Evolutionary conservation across 257 asterid genomes (phyloP), one percentile per base, ranked within the genome.

Genomic region (Anisodus acutangulus): DNA sequence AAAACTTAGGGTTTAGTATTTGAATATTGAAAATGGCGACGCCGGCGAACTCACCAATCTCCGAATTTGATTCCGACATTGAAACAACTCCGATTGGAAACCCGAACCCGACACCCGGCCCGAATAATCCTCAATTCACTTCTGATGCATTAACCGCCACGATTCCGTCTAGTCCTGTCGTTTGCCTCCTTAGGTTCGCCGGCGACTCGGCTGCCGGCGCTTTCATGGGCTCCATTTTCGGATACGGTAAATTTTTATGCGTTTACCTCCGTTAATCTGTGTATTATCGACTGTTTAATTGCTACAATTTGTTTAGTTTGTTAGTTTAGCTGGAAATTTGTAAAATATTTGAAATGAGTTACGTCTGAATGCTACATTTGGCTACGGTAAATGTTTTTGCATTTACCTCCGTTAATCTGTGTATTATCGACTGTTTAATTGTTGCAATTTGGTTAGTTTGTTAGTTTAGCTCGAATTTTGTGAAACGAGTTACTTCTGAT

Each of bases 201-300:
- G 95, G 97, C 0, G 98, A 92, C 82, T 88, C 95, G 47, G 97
- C 92, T 9, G 93, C 88, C 74, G 96, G 98, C 2, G 98, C 93
- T 79, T 67, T 92, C 59, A 91, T 93, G 95, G 98, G 98, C 64
- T 93, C 98, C 82, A 82, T 95, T 86, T 92, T 92, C 31, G 98
- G 98, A 19, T 87, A 90, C 76, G 98, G 98, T 93, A 86, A 41
- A 41, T 4, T 4, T 41, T 41, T 41, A 41, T 41, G 45, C 6
- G 45, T 41, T 41, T 41, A 3, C 6, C 4, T 41, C 45, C 6
- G 45, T 41, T 41, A 41, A 41, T 41, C 6, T 41, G 45, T 41
- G 45, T 41, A 41, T 41, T 41, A 41, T 41, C 6, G 45, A 41
- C 45, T 41, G 45, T 41, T 41, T 41, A 41, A 41, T 41, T 41